Base-by-base conservation (phyloP, 768 basidiomycete genomes). In the Tephrocybe sp. region DNA sequence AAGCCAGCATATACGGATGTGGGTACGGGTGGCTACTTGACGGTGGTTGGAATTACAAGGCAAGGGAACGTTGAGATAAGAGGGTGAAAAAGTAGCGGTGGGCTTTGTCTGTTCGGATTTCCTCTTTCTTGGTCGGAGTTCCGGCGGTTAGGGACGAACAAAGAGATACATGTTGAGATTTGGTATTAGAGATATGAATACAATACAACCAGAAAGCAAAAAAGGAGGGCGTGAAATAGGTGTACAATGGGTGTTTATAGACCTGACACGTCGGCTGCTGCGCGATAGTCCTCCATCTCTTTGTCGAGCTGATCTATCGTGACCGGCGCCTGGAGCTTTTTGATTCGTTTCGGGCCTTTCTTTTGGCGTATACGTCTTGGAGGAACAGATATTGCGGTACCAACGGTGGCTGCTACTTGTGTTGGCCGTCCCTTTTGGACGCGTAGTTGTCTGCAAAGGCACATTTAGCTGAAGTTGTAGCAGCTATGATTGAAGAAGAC, bases 281-380 rank as follows among this genome's bases (percentile, higher is more conserved):
- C 83, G 44, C 78, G 77, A 56, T 90, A 91, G 43, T 86, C 84
- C 50, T 91, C 89, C 85, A 91, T 90, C 65, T 91, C 88, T 63
- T 78, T 75, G 64, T 91, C 88, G 20, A 91, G 74, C 53, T 90
- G 80, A 23, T 76, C 83, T 6, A 70, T 62, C 0, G 85, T 79
- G 12, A 65, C 55, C 3, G 53, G 51, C 25, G 59, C 47, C 55
- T 57, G 58, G 12, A 55, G 58, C 66, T 90, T 90, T 61, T 88
- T 88, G 37, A 88, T 63, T 33, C 89, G 80, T 60, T 80, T 84
- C 0, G 89, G 85, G 0, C 89, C 89, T 60, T 90, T 91, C 72
- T 86, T 89, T 34, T 72, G 67, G 24, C 82, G 80, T 15, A 72
- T 60, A 28, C 74, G 70, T 40, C 68, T 68, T 17, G 74, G 71